Conservation (phyloP, 2,329 filamentous ascomycete species). For the Cytospora paraplurivora region DNA sequence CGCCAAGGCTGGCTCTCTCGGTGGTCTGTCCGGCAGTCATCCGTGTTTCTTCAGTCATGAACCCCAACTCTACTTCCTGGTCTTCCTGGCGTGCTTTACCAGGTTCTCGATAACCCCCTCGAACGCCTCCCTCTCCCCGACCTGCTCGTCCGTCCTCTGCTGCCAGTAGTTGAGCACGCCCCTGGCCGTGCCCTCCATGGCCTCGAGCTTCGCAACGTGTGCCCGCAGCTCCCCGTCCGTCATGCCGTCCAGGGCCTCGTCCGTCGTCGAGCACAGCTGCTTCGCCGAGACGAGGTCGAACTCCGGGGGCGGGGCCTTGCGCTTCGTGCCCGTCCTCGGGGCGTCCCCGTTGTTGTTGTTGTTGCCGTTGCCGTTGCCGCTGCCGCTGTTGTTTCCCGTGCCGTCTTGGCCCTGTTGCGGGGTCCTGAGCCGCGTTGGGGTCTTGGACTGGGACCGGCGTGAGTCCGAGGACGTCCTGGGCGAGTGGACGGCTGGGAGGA, state of each 20-base stretch:
- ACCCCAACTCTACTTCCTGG: slow-evolving; percentile 63
- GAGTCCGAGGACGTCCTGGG: slow-evolving; percentile 59
- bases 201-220: slow-evolving; percentile 71
- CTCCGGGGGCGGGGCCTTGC: slow-evolving; percentile 67
- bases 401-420: slow-evolving; percentile 49
- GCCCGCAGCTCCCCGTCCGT: slow-evolving; percentile 73
- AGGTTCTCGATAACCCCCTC: slow-evolving; percentile 97
- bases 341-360: slow-evolving; percentile 34
- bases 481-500: slow-evolving; percentile 78
- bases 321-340: slow-evolving; percentile 38
- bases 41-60: not conserved
- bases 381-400: slow-evolving; percentile 51
- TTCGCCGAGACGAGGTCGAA: slow-evolving; percentile 78
- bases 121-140: slow-evolving; percentile 90
- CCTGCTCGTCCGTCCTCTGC: slow-evolving; percentile 79
- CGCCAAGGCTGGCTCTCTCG: not conserved
- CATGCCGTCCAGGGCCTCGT: slow-evolving; percentile 78
- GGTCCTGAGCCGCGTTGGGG: slow-evolving; percentile 33
- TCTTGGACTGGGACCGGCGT: slow-evolving; percentile 46
- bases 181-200: slow-evolving; percentile 70
- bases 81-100: slow-evolving; percentile 86
- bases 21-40: not conserved
- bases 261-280: slow-evolving; percentile 80
- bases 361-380: not conserved
- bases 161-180: slow-evolving; percentile 87